phyloP scores from a whole-genome alignment of 345 rosid genomes.

The Raphanus sativus region DNA sequence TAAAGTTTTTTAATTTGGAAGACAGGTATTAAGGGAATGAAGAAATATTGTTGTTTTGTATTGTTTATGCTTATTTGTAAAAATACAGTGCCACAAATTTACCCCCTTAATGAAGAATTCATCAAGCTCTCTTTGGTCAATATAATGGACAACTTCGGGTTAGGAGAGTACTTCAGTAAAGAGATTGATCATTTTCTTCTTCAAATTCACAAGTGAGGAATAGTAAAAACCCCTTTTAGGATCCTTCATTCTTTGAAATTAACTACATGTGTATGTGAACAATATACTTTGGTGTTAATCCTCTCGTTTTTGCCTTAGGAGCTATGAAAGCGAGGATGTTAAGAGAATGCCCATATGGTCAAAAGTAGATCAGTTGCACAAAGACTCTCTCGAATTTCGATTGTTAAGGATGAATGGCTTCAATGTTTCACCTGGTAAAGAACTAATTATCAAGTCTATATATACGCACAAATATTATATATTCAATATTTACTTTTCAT shows the following conservation, averaged over 20 bases:
- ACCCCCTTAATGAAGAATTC: slow-evolving; percentile 52
- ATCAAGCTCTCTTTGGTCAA: slow-evolving; percentile 48
- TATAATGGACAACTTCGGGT: slow-evolving; percentile 50
- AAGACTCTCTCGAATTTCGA: slow-evolving; percentile 54
- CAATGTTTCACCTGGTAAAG: slow-evolving; percentile 48
- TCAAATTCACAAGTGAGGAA: slow-evolving; percentile 45
- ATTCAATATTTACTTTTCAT: background rate
- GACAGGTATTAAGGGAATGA: background rate
- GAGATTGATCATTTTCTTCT: slow-evolving; percentile 45
- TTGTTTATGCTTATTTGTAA: background rate
- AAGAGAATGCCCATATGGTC: background rate
- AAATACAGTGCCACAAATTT: slow-evolving; percentile 45
- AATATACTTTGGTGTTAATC: background rate
- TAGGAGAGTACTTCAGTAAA: slow-evolving; percentile 46
- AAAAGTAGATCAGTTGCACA: slow-evolving; percentile 37
- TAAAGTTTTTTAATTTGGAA: background rate
- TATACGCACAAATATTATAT: background rate
- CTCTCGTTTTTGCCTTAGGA: slow-evolving; percentile 26
- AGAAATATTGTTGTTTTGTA: background rate
- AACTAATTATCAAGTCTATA: background rate
- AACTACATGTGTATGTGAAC: background rate
- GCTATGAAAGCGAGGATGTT: slow-evolving; percentile 24
- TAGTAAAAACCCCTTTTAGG: background rate
- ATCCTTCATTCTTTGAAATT: background rate
- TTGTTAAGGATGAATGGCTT: slow-evolving; percentile 53